These are phyloP conservation scores for Hericium rajendrae DNA, from an alignment of 768 basidiomycete species.

Conservation along the genomic window DNA sequence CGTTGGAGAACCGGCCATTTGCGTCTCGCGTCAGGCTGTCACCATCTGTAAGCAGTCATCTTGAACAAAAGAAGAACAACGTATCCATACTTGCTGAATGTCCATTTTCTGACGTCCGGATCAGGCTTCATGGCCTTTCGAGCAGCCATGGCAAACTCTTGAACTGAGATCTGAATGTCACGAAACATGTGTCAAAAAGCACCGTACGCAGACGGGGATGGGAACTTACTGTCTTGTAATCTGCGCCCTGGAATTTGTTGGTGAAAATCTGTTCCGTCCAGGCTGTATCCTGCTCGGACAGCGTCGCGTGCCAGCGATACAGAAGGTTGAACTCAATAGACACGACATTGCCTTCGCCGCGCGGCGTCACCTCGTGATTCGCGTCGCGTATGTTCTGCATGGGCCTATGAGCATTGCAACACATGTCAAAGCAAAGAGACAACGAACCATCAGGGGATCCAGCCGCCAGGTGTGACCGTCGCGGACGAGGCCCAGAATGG, in stretches of 20 bases:
- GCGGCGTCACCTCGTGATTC: conserved; percentile 43
- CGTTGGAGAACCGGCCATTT: conserved; percentile 45
- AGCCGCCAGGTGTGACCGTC: conserved; percentile 60
- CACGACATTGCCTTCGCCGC: conserved; percentile 67
- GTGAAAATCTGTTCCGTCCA: conserved; percentile 5
- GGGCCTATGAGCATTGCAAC: too few species aligned
- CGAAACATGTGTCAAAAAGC: conserved; percentile 1
- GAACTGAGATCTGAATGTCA: conserved; percentile 23
- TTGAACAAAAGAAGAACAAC: too few species aligned
- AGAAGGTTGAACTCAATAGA: conserved; percentile 66
- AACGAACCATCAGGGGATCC: conserved; percentile 49
- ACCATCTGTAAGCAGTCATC: too few species aligned
- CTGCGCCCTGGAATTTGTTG: neutral
- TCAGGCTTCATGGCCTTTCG: conserved; percentile 18
- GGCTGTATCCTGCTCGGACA: conserved; percentile 1
- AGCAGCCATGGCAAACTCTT: conserved; percentile 16
- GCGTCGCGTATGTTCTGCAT: conserved; percentile 39
- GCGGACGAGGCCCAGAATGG: conserved; percentile 59
- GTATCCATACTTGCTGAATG: conserved; percentile 14
- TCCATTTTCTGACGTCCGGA: conserved; percentile 19
- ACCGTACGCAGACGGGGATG: conserved; percentile 4
- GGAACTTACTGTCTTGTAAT: conserved; percentile 3
- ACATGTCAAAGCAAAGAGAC: neutral
- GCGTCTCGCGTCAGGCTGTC: conserved; percentile 22
- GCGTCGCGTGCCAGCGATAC: conserved; percentile 25